Percentiles rank a stretch among this genome's conserved stretches.
phyloP scores from a whole-genome alignment of 495 filamentous ascomycete genomes.

The Tuber aestivum region DNA sequence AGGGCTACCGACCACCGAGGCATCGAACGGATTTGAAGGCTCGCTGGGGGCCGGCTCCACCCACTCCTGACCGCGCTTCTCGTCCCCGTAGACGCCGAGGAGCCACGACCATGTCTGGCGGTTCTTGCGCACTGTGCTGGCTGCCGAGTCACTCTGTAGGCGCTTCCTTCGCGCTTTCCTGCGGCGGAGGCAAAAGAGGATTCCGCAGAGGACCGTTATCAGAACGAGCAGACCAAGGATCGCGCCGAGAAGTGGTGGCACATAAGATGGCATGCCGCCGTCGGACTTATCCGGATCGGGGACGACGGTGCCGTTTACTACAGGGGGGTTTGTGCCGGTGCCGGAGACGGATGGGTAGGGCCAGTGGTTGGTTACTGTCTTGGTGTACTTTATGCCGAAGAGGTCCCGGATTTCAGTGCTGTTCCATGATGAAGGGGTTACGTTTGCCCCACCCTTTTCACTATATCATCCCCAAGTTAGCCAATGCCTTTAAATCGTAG shows the following conservation, averaged over 20 bases:
- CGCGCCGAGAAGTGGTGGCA: constrained; percentile 61
- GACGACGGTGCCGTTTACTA: background rate
- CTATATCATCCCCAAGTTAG: constrained; percentile 17
- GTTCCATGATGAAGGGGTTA: constrained; percentile 50
- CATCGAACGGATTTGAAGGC: constrained; percentile 19
- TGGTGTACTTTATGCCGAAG: constrained; percentile 55
- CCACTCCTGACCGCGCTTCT: constrained; percentile 21
- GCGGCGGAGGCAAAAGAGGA: constrained; percentile 54
- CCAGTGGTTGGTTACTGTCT: constrained; percentile 54
- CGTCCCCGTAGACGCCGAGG: constrained; percentile 35
- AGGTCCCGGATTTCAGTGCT: constrained; percentile 50
- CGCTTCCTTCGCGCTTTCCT: constrained; percentile 43
- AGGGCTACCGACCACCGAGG: constrained; percentile 15
- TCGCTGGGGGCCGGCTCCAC: constrained; percentile 19
- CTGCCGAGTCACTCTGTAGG: constrained; percentile 43
- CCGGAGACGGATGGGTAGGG: constrained; percentile 50
- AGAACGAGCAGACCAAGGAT: constrained; percentile 59
- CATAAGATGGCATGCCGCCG: constrained; percentile 54
- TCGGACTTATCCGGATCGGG: constrained; percentile 14
- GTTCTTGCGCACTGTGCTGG: constrained; percentile 45
- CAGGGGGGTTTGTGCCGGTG: background rate
- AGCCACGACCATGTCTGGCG: constrained; percentile 43
- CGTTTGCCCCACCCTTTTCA: constrained; percentile 54
- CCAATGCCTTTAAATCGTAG: background rate
- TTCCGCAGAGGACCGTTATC: constrained; percentile 49